Conservation (phyloP, 306 rosid genomes). For the Cucurbita ficifolia region DNA sequence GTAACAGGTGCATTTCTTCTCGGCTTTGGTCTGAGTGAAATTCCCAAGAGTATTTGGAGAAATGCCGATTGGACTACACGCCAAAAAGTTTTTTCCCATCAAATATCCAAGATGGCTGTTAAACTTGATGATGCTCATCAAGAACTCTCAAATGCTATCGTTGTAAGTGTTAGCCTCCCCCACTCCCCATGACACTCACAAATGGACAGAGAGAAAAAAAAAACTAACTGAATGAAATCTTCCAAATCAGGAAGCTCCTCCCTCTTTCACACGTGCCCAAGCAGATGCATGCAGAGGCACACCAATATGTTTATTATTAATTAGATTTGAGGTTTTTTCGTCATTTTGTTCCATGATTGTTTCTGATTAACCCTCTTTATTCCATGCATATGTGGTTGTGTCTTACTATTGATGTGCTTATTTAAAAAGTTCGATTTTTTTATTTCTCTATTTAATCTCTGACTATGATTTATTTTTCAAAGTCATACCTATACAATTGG, state of each 20-base stretch:
- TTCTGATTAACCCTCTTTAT: not conserved
- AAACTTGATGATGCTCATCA: slow-evolving; percentile 91
- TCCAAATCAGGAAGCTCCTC: not conserved
- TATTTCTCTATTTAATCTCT: not conserved
- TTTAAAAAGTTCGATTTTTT: not conserved
- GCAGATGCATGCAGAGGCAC: not conserved
- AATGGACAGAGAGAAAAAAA: not conserved
- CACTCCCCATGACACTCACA: not conserved
- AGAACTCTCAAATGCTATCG: slow-evolving; percentile 90
- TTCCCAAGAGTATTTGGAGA: slow-evolving; percentile 80
- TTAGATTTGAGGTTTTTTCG: not conserved
- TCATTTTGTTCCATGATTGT: not conserved
- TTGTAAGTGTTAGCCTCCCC: slow-evolving; percentile 21
- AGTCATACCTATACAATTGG: not conserved
- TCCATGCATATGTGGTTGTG: not conserved
- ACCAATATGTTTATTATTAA: not conserved
- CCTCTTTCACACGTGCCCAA: not conserved
- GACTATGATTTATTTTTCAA: not conserved
- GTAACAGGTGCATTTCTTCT: slow-evolving; percentile 99
- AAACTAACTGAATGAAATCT: not conserved
- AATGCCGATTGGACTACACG: slow-evolving; percentile 84
- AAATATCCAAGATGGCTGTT: slow-evolving; percentile 93
- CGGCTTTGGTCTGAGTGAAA: slow-evolving; percentile 94
- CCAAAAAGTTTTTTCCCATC: slow-evolving; percentile 90
- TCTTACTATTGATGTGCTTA: not conserved